A percentile compares a stretch with the other conserved stretches of the same genome.
These are phyloP conservation scores for Xylariaceae sp. DNA, from an alignment of 2,329 filamentous ascomycete species.

Conservation along the genomic window DNA sequence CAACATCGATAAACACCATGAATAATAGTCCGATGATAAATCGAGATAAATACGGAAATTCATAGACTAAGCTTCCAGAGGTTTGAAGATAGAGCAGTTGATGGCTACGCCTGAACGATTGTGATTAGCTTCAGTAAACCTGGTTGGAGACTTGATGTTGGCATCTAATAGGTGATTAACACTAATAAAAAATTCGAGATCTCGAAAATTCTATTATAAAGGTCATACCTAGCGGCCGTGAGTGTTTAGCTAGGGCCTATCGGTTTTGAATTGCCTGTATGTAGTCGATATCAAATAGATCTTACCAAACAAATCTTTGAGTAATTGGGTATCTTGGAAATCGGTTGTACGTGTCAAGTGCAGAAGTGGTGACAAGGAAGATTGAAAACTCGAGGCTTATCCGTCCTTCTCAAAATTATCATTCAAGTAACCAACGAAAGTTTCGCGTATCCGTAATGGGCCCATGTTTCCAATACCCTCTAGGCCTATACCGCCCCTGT, in stretches of 20 bases:
- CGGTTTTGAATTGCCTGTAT: background rate
- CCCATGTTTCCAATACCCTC: slow-evolving; percentile 61
- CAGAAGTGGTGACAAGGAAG: background rate
- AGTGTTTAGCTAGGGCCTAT: background rate
- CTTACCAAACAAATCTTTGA: background rate
- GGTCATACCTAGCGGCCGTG: slow-evolving; percentile 1
- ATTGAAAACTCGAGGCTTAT: slow-evolving; percentile 40
- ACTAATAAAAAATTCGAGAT: background rate
- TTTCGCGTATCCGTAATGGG: slow-evolving; percentile 62
- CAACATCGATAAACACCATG: too few species aligned
- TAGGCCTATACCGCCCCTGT: slow-evolving; percentile 70
- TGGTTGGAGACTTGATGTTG: too few species aligned
- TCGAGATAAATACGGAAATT: too few species aligned
- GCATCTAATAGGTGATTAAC: background rate
- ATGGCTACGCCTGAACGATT: too few species aligned
- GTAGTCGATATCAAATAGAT: background rate
- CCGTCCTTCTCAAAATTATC: slow-evolving; percentile 66
- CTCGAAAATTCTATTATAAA: background rate
- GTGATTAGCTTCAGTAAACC: too few species aligned
- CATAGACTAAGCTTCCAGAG: too few species aligned
- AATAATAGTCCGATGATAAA: too few species aligned
- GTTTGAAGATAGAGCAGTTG: too few species aligned
- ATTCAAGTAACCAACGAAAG: slow-evolving; percentile 71
- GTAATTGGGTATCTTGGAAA: slow-evolving; percentile 8
- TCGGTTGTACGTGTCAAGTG: background rate